Evolutionary conservation across 768 basidiomycete genomes (phyloP), one percentile per base, ranked within the genome.

Genomic region (Russula griseocarnosa): DNA sequence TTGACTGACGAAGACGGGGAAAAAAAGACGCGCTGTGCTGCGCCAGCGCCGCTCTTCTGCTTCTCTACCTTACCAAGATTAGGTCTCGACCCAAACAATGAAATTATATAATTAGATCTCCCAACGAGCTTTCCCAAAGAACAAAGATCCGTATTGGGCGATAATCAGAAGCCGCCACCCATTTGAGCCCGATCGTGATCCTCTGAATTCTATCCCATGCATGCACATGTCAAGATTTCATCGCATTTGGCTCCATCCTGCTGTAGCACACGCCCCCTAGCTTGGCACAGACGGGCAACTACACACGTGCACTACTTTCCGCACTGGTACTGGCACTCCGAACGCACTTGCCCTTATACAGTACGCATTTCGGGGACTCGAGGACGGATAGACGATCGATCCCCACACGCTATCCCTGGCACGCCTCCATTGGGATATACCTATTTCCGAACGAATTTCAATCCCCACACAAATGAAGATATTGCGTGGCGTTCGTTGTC

Each of bases 121-220:
- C 10, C 44, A 10, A 9, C 20, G n/a, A n/a, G 44, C 22, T 50
- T 34, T 58, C n/a, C n/a, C 34, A 28, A 50, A 28, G 24, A 50
- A 50, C 26, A 50, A 28, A 50, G 60, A 60, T 60, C 60, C 60
- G 22, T 24, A 22, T n/a, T 54, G n/a, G 40, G 14, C 24, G 60
- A 60, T 60, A 54, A 60, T 60, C 60, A 60, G 51, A 60, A 60
- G 40, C 51, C 30, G 52, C 30, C 47, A 47, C 24, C 59, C 59
- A 60, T 26, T 30, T 51, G 51, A 52, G 52, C 51, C 52, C 60
- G 60, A 61, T 61, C 60, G 60, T 61, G 60, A 61, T 61, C 60
- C 60, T 47, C 60, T 34, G 26, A 52, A 34, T 54, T 61, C 36
- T 13, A 10, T n/a, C 20, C 14, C 38, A 13, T 38, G 38, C 58